These are phyloP conservation scores for Suhomyces emberorum DNA, from an alignment of 805 yeast genomes.

Conservation along the genomic window DNA sequence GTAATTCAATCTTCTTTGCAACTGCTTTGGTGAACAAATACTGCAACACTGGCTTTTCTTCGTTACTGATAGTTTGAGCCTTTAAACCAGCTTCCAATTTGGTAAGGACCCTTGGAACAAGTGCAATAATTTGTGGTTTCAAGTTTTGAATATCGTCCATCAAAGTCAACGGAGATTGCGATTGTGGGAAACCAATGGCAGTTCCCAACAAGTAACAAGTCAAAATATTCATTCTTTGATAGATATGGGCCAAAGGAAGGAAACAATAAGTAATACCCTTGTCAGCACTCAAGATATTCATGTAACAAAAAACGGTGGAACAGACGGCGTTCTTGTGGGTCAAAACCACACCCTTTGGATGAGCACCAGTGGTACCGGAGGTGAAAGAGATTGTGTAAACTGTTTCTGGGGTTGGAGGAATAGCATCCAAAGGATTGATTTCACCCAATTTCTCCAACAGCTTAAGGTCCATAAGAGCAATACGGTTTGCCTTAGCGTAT, in stretches of 20 bases:
- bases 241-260: conserved; percentile 26
- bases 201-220: conserved; percentile 14
- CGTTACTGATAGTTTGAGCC: conserved; percentile 38
- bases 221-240: conserved; percentile 15
- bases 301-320: conserved; percentile 12
- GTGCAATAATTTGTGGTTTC: conserved; percentile 25
- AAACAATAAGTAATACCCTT: conserved; percentile 15
- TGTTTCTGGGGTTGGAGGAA: conserved; percentile 32
- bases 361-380: conserved; percentile 68
- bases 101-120: conserved; percentile 36
- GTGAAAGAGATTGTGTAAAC: conserved; percentile 42
- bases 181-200: conserved; percentile 29
- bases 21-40: conserved; percentile 29
- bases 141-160: conserved; percentile 29
- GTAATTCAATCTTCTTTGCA: conserved; percentile 22
- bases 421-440: conserved; percentile 24
- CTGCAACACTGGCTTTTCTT: conserved; percentile 28
- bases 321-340: conserved; percentile 19
- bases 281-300: conserved; percentile 3
- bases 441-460: conserved; percentile 37
- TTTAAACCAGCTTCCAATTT: conserved; percentile 50
- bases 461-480: conserved; percentile 22
- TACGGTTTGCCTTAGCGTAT: conserved; percentile 15
- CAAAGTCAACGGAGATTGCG: conserved; percentile 25
- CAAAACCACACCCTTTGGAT: conserved; percentile 72